Evolutionary conservation across 2,329 filamentous ascomycete species (phyloP).

Genomic region (Scedosporium aurantiacum): DNA sequence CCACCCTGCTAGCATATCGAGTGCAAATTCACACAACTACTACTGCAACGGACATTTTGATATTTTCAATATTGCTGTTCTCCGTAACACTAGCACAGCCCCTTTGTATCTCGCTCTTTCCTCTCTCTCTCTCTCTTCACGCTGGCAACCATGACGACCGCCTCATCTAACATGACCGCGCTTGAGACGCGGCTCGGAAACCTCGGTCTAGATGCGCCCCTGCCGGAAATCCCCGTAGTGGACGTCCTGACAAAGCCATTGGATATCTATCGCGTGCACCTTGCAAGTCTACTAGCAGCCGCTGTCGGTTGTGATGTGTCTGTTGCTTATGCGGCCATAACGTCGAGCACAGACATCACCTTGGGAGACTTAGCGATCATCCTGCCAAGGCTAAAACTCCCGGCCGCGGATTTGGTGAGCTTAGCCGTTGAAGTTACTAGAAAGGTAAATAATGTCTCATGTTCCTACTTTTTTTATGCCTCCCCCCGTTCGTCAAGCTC

Average conservation of each 20-base stretch:
- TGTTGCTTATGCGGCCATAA: slow-evolving; percentile 10
- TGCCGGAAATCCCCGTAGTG: slow-evolving; percentile 7
- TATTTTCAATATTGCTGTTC: too few species aligned
- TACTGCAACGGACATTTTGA: too few species aligned
- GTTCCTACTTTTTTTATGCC: neutral
- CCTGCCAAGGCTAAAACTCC: slow-evolving; percentile 9
- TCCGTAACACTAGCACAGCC: neutral
- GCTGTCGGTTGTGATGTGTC: slow-evolving; percentile 9
- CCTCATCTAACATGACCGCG: neutral
- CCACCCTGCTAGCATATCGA: too few species aligned
- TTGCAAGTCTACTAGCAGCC: slow-evolving; percentile 6
- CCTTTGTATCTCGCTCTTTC: neutral
- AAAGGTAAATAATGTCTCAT: neutral
- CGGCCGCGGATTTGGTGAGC: slow-evolving; percentile 6
- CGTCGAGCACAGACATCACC: slow-evolving; percentile 9
- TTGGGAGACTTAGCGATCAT: slow-evolving; percentile 10
- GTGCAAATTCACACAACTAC: too few species aligned
- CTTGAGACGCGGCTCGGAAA: neutral
- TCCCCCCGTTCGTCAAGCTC: neutral
- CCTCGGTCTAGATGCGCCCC: neutral
- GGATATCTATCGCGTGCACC: slow-evolving; percentile 10
- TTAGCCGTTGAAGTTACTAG: neutral
- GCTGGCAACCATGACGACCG: neutral
- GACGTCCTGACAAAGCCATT: slow-evolving; percentile 9
- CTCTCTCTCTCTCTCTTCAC: neutral